phyloP scores from a whole-genome alignment of 2,329 filamentous ascomycete genomes.

The Sphaerulina musiva region DNA sequence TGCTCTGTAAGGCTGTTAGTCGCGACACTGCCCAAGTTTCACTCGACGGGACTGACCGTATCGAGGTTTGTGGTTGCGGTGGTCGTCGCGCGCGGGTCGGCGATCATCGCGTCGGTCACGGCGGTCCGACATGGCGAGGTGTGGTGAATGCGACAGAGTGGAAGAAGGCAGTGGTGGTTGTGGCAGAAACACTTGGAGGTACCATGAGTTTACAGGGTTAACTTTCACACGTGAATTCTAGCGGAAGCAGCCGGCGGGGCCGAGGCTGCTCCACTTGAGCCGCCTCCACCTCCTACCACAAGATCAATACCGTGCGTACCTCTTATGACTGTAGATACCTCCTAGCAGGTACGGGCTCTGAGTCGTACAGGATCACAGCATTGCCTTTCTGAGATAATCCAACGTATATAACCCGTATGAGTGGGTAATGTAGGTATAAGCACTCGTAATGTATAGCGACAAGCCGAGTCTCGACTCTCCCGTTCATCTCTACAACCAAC shows the following conservation, averaged over 20 bases:
- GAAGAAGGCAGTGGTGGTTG: not conserved
- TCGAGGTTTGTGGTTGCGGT: constrained; percentile 23
- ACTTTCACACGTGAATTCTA: too few species aligned
- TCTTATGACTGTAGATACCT: too few species aligned
- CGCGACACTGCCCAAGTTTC: not conserved
- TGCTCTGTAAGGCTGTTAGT: constrained; percentile 23
- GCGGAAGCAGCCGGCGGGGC: too few species aligned
- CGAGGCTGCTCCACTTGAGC: too few species aligned
- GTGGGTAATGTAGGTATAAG: not conserved
- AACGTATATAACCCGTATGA: too few species aligned
- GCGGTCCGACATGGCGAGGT: constrained; percentile 20
- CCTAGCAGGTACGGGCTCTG: too few species aligned
- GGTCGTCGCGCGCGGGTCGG: constrained; percentile 24
- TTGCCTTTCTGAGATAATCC: too few species aligned
- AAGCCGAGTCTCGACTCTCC: not conserved
- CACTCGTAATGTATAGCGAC: not conserved
- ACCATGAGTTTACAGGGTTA: too few species aligned
- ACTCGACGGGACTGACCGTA: constrained; percentile 20
- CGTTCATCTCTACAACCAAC: not conserved
- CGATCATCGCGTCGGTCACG: constrained; percentile 23
- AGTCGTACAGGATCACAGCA: too few species aligned
- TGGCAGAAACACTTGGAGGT: too few species aligned
- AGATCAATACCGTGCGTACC: too few species aligned
- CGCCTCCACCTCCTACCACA: too few species aligned
- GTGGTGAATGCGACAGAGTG: constrained; percentile 10